Evolutionary conservation across 345 rosid genomes (phyloP).

Genomic region (Ricinus communis): DNA sequence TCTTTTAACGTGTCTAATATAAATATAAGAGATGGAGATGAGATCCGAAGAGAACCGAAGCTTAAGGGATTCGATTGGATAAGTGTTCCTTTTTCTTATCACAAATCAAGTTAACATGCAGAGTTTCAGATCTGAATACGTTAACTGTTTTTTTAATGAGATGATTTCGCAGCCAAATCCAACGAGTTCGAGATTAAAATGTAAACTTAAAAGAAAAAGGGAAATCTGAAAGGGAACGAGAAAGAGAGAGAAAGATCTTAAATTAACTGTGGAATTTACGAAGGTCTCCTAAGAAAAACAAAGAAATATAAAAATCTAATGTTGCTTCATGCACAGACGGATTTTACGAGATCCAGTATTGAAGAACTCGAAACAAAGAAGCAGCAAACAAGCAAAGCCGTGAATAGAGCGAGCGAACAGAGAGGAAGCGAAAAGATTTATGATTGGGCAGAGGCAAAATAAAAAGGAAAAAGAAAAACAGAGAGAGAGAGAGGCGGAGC

Average conservation of each 20-base stretch:
- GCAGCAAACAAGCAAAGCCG: background rate
- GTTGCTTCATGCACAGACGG: conserved; percentile 1
- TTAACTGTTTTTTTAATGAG: too few species aligned
- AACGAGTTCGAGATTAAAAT: too few species aligned
- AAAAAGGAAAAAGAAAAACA: too few species aligned
- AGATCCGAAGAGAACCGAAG: background rate
- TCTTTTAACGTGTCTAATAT: background rate
- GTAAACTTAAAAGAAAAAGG: too few species aligned
- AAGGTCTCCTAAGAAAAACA: too few species aligned
- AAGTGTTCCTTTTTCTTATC: background rate
- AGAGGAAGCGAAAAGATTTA: background rate
- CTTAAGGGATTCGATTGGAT: conserved; percentile 4
- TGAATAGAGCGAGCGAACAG: background rate
- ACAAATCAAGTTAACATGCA: background rate
- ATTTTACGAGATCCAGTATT: conserved; percentile 35
- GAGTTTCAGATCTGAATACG: conserved; percentile 9
- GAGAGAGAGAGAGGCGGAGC: background rate
- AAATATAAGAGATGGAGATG: background rate
- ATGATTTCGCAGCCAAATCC: too few species aligned
- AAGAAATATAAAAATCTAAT: background rate
- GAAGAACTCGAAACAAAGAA: conserved; percentile 6
- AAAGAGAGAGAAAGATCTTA: background rate
- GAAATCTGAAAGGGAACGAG: too few species aligned
- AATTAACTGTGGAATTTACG: too few species aligned
- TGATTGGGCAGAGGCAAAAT: background rate